Percentiles rank a stretch among this genome's conserved stretches.
phyloP scores from a whole-genome alignment of 1,284 basidiomycete genomes.

The Sanghuangporus sanghuang region DNA sequence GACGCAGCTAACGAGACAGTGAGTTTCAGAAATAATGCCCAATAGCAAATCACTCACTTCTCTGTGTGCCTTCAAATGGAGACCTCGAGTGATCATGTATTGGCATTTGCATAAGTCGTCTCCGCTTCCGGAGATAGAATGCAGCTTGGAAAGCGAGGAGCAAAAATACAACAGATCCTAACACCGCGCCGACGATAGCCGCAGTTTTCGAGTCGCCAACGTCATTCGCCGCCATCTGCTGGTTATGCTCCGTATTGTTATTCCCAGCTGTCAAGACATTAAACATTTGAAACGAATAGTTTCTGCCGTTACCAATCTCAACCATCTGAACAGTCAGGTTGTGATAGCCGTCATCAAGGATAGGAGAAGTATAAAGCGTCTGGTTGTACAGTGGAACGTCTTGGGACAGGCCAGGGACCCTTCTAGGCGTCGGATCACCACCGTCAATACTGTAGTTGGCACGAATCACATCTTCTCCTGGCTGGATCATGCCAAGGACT shows the following conservation, averaged over 20 bases:
- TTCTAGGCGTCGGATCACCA: background rate
- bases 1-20: no score
- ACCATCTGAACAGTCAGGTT: background rate
- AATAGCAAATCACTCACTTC: no score
- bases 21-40: no score
- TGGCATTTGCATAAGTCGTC: background rate
- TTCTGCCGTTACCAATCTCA: conserved; percentile 3
- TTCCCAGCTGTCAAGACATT: background rate
- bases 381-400: background rate
- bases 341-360: background rate
- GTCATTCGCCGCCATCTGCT: background rate
- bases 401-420: background rate
- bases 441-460: conserved; percentile 17
- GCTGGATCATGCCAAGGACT: conserved; percentile 6
- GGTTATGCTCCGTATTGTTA: background rate
- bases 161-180: conserved; percentile 1
- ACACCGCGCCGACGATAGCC: conserved; percentile 8
- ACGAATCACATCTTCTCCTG: conserved; percentile 1
- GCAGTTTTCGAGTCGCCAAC: background rate
- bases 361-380: conserved; percentile 6
- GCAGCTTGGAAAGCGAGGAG: background rate
- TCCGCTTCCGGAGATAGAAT: background rate
- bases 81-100: no score
- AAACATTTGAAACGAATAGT: conserved; percentile 2
- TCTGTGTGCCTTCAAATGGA: no score